Base-by-base conservation (phyloP, 345 rosid genomes). In the Conringia planisiliqua region DNA sequence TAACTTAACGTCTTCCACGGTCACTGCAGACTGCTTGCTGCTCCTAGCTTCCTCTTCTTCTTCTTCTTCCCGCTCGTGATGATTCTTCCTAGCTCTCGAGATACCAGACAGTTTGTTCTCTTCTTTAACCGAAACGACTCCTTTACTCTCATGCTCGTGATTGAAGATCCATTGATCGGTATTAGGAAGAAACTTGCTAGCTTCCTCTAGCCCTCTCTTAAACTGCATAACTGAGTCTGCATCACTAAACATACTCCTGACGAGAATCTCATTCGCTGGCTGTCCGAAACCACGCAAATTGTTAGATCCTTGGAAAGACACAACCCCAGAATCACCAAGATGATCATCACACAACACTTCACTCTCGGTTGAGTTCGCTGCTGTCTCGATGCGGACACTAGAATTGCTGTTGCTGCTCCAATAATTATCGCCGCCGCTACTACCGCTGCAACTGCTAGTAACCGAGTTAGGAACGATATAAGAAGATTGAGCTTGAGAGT, bases 161-260 rank as follows among this genome's bases (percentile, higher is more conserved):
- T 82, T 78, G 7, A 80, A 71, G 24, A 78, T 60, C 62, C 89
- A 78, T 44, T 86, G 81, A 74, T 72, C 77, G 63, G 76, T 73
- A 61, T 77, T 77, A n/a, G 94, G 97, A 82, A 93, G 90, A 67
- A 93, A 89, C 86, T 85, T 91, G 46, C 88, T 86, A 66, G 97
- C 97, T 84, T 91, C 98, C 74, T 89, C 95, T 56, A 90, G 1
- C 10, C 97, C 97, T 81, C 68, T 93, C 63, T 81, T 84, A 71
- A 87, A 91, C 71, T 85, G 97, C 81, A 86, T 46, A 20, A 84
- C 59, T n/a, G 90, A 88, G 6, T 91, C 88, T 4, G 54, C 36
- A 39, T 87, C 78, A 50, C 80, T 85, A 70, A 89, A 87, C 69
- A 88, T 86, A 69, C 81, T 86, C 74, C 74, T 83, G 70, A 73